Conservation (phyloP, 371 early-diverging fungal species). For the Rhizopus arrhizus region DNA sequence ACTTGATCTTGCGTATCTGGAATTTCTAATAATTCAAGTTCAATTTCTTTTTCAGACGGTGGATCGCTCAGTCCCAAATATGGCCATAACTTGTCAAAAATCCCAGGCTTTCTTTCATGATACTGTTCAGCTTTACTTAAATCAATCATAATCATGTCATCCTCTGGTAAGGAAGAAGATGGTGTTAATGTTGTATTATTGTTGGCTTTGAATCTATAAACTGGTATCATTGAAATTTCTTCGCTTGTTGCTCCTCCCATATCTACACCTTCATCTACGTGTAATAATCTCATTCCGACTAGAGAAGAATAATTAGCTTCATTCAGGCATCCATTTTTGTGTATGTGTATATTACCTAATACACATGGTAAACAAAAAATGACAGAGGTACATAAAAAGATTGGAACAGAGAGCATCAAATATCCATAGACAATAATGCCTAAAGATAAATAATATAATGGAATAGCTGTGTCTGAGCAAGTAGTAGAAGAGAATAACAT, state of each 20-base stretch:
- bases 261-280: conserved; percentile 59
- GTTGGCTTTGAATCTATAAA: conserved; percentile 43
- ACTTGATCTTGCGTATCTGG: conserved; percentile 51
- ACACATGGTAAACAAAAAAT: conserved; percentile 72
- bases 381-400: conserved; percentile 63
- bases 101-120: conserved; percentile 13
- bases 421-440: conserved; percentile 69
- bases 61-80: conserved; percentile 32
- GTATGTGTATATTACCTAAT: conserved; percentile 34
- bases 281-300: conserved; percentile 63
- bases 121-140: conserved; percentile 15
- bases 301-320: not conserved
- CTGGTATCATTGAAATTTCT: conserved; percentile 60
- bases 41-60: conserved; percentile 23
- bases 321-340: not conserved
- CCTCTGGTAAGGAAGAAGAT: conserved; percentile 4
- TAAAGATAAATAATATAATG: conserved; percentile 62
- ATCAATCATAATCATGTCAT: conserved; percentile 20
- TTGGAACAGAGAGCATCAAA: conserved; percentile 64
- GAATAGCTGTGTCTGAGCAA: conserved; percentile 57
- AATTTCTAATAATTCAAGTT: conserved; percentile 37
- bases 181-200: not conserved
- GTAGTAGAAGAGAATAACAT: conserved; percentile 60
- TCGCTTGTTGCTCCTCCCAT: conserved; percentile 66
- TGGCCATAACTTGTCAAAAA: conserved; percentile 34